Evolutionary conservation across 257 asterid genomes (phyloP).

Genomic region (Solanum paucissectum): DNA sequence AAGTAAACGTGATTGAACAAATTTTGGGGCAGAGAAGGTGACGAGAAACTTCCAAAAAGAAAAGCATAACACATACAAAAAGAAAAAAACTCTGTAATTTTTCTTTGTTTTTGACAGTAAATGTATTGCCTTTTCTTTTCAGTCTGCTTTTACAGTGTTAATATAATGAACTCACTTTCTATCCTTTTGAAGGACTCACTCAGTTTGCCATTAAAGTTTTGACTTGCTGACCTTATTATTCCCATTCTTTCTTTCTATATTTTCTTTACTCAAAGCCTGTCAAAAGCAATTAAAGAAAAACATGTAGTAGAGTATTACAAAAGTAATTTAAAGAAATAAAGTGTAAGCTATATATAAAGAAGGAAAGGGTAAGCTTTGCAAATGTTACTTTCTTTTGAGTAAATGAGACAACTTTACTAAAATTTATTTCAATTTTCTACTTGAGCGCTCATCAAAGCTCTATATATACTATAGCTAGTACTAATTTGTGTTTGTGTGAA

Average conservation of each 20-base stretch:
- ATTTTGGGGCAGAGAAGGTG: background rate
- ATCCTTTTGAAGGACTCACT: background rate
- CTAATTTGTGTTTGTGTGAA: background rate
- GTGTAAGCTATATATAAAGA: background rate
- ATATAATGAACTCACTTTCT: background rate
- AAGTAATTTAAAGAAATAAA: background rate
- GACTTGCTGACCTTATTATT: background rate
- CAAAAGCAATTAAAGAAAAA: background rate
- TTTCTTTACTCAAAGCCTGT: background rate
- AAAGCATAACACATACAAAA: background rate
- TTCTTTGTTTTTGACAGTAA: background rate
- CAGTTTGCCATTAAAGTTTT: background rate
- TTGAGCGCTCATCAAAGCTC: background rate
- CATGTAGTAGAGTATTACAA: background rate
- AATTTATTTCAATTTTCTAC: background rate
- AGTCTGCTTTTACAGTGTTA: background rate
- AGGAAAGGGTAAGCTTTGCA: background rate
- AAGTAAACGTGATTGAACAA: background rate
- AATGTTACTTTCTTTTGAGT: background rate
- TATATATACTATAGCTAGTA: background rate
- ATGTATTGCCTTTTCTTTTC: background rate
- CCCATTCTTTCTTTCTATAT: background rate
- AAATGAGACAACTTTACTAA: background rate
- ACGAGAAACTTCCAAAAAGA: slow-evolving; percentile 12
- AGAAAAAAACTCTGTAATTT: background rate